These are phyloP conservation scores for Colletotrichum karsti DNA, from an alignment of 2,329 filamentous ascomycete species.

Conservation along the genomic window DNA sequence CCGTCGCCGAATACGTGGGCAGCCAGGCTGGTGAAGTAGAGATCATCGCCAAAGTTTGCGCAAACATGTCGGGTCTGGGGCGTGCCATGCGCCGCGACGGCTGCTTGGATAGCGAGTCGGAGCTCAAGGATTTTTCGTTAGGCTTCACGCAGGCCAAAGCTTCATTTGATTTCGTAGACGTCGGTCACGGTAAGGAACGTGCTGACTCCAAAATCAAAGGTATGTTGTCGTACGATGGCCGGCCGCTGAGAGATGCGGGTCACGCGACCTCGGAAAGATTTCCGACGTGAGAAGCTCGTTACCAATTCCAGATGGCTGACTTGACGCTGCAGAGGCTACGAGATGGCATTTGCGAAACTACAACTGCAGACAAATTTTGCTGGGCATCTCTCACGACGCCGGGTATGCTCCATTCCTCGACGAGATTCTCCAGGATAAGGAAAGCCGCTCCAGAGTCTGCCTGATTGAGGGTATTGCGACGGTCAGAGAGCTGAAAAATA, in stretches of 20 bases:
- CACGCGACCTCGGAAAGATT: neutral
- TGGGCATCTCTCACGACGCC: constrained; percentile 70
- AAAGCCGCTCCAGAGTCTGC: constrained; percentile 53
- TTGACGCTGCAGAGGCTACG: constrained; percentile 50
- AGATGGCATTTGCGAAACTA: constrained; percentile 67
- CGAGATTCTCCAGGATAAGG: constrained; percentile 57
- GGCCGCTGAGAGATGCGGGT: neutral
- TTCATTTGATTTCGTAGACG: constrained; percentile 71
- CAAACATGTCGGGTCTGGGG: constrained; percentile 60
- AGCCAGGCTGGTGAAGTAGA: constrained; percentile 56
- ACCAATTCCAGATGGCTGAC: neutral
- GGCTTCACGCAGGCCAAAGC: constrained; percentile 68
- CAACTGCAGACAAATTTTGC: constrained; percentile 69
- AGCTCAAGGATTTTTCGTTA: constrained; percentile 63
- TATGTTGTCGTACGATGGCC: constrained; percentile 36
- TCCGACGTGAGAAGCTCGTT: neutral
- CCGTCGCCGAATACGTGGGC: constrained; percentile 56
- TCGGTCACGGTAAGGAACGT: constrained; percentile 66
- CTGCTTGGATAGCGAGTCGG: constrained; percentile 50
- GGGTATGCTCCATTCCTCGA: constrained; percentile 68
- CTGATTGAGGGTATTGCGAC: constrained; percentile 63
- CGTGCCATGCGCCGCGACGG: constrained; percentile 59
- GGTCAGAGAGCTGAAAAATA: constrained; percentile 57
- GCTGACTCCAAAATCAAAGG: constrained; percentile 69
- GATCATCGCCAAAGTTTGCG: constrained; percentile 64